These are phyloP conservation scores for Mycena sp. DNA, from an alignment of 1,284 basidiomycete species.

Conservation along the genomic window DNA sequence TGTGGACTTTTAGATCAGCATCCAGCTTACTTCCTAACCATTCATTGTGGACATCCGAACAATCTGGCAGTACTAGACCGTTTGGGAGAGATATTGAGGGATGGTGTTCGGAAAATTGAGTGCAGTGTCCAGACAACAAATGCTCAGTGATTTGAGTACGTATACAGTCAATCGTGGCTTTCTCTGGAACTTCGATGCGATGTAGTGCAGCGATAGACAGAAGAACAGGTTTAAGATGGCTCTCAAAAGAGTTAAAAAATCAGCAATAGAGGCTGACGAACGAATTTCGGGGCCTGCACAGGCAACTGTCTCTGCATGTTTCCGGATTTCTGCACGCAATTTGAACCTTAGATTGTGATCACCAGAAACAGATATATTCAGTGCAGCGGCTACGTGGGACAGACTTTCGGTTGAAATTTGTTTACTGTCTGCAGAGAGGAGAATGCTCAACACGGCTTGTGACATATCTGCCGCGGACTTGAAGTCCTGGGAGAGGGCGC, in stretches of 20 bases:
- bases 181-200: not conserved
- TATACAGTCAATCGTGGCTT: not conserved
- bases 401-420: conserved; percentile 8
- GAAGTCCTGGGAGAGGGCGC: not conserved
- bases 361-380: conserved; percentile 9
- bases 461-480: too few relatives aligned
- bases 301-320: not conserved
- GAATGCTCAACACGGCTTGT: not conserved
- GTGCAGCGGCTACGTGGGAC: conserved; percentile 1
- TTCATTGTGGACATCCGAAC: too few relatives aligned
- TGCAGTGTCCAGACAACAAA: too few relatives aligned
- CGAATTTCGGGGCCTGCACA: not conserved
- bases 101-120: too few relatives aligned
- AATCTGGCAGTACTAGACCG: too few relatives aligned
- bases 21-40: too few relatives aligned
- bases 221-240: too few relatives aligned
- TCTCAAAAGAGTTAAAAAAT: conserved; percentile 17
- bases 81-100: too few relatives aligned
- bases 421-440: not conserved
- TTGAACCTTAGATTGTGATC: conserved; percentile 7
- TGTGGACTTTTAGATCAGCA: too few relatives aligned
- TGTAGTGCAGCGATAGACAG: conserved; percentile 16
- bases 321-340: not conserved
- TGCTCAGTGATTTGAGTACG: too few relatives aligned
- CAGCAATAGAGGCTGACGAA: conserved; percentile 1